phyloP scores from a whole-genome alignment of 345 rosid species.

The Acer negundo region DNA sequence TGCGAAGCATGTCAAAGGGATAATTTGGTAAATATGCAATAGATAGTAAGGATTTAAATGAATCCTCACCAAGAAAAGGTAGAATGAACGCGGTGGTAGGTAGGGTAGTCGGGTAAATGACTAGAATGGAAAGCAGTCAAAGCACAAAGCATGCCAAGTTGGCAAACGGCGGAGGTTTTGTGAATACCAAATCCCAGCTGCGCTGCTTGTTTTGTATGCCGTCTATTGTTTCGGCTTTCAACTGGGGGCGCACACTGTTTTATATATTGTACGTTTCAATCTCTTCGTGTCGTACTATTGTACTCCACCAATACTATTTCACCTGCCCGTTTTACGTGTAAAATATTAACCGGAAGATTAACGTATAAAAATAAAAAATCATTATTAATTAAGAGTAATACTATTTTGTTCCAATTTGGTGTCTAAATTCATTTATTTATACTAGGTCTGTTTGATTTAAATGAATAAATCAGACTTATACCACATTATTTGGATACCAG shows the following conservation, averaged over 20 bases:
- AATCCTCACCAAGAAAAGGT: neutral
- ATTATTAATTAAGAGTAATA: too few species aligned
- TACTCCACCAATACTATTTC: neutral
- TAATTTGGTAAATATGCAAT: neutral
- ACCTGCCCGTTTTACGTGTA: neutral
- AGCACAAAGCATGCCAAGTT: neutral
- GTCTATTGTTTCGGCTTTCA: neutral
- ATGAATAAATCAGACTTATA: too few species aligned
- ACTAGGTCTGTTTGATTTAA: too few species aligned
- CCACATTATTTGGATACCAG: too few species aligned
- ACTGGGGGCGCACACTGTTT: conserved; percentile 9
- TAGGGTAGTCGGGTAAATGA: neutral
- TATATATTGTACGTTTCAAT: neutral
- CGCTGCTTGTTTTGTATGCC: conserved; percentile 5
- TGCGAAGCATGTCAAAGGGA: neutral
- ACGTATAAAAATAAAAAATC: too few species aligned
- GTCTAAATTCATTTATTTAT: too few species aligned
- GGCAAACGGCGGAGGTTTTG: neutral
- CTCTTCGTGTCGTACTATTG: neutral
- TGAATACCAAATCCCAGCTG: neutral
- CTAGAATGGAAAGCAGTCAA: too few species aligned
- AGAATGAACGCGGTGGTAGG: neutral
- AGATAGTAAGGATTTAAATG: neutral
- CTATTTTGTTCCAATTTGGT: too few species aligned
- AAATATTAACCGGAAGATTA: too few species aligned